Conservation (phyloP, 441 rosid genomes). For the Geranium incanum region DNA sequence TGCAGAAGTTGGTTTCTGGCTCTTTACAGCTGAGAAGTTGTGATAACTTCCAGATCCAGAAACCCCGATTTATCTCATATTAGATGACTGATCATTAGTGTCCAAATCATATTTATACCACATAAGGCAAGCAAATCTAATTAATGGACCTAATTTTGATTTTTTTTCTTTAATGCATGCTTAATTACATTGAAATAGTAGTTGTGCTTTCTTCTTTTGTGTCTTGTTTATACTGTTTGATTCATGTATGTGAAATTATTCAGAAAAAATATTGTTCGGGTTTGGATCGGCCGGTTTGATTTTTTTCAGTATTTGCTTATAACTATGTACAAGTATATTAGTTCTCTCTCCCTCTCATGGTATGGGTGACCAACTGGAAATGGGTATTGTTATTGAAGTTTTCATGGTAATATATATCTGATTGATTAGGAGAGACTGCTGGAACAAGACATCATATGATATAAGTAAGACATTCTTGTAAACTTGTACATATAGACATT, state of each 20-base stretch:
- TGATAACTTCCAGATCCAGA: conserved; percentile 33
- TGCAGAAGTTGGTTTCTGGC: conserved; percentile 29
- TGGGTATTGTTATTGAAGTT: neutral
- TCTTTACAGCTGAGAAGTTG: conserved; percentile 34
- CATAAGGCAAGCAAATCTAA: neutral
- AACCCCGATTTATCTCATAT: conserved; percentile 21
- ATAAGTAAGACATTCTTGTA: neutral
- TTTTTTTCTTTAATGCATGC: neutral
- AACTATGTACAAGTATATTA: too few relatives aligned
- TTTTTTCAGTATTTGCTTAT: too few relatives aligned
- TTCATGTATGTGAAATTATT: too few relatives aligned
- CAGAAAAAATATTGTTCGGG: too few relatives aligned
- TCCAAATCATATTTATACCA: neutral
- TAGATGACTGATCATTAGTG: conserved; percentile 18
- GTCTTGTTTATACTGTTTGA: neutral
- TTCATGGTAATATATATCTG: neutral
- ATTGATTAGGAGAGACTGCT: neutral
- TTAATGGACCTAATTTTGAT: neutral
- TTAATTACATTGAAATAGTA: neutral
- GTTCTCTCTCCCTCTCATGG: too few relatives aligned
- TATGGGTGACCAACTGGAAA: conserved; percentile 7
- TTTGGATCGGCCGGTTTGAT: too few relatives aligned
- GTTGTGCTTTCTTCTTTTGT: neutral
- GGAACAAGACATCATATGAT: neutral
- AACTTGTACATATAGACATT: neutral